Percentiles rank a stretch among this genome's conserved stretches.
These are phyloP conservation scores for Punica granatum DNA, from an alignment of 345 rosid species.

Conservation along the genomic window DNA sequence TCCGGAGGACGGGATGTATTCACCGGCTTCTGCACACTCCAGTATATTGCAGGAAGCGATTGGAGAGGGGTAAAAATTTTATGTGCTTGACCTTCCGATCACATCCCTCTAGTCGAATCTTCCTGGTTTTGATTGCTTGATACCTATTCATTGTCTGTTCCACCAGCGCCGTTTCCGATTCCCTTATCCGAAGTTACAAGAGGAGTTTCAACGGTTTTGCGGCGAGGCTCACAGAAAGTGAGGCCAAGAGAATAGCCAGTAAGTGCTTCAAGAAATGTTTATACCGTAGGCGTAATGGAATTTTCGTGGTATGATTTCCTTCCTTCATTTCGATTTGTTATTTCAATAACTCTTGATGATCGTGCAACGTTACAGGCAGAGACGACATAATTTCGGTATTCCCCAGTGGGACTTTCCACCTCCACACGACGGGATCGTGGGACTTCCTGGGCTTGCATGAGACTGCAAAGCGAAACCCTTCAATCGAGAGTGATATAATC, in stretches of 20 bases:
- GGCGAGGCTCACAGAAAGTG: slow-evolving; percentile 14
- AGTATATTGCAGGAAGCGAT: slow-evolving; percentile 19
- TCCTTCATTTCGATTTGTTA: too few relatives aligned
- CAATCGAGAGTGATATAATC: slow-evolving; percentile 9
- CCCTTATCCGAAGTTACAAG: slow-evolving; percentile 7
- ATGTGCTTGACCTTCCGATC: background rate
- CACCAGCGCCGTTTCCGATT: slow-evolving; percentile 20
- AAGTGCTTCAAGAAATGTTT: too few relatives aligned
- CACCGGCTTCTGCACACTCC: slow-evolving; percentile 17
- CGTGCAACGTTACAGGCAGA: background rate
- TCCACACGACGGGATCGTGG: slow-evolving; percentile 47
- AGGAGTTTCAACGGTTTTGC: slow-evolving; percentile 31
- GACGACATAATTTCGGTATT: slow-evolving; percentile 36
- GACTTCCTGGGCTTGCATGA: slow-evolving; percentile 36
- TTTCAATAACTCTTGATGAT: background rate
- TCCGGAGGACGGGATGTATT: slow-evolving; percentile 15
- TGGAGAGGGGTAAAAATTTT: background rate
- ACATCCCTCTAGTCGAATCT: background rate
- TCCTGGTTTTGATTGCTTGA: background rate
- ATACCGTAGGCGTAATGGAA: too few relatives aligned
- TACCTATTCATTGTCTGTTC: background rate
- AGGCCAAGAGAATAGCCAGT: slow-evolving; percentile 18
- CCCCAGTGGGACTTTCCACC: slow-evolving; percentile 26
- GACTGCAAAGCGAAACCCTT: background rate
- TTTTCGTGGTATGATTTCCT: background rate